phyloP scores from a whole-genome alignment of 2,329 filamentous ascomycete genomes.

The Hymenoscyphus occultus region DNA sequence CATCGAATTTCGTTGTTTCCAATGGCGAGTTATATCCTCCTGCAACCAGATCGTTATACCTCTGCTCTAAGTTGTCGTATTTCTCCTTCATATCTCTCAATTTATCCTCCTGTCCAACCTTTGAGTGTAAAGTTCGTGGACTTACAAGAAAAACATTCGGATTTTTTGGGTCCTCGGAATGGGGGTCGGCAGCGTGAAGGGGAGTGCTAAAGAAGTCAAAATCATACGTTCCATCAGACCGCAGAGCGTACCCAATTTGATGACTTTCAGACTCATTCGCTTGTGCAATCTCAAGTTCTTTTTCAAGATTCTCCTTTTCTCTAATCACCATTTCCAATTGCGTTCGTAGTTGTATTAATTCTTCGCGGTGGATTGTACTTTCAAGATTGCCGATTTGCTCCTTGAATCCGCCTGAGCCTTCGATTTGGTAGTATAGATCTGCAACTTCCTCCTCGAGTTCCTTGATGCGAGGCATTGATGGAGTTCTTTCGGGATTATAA shows the following conservation, averaged over 20 bases:
- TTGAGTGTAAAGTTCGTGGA: not conserved
- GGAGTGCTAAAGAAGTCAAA: conserved; percentile 3
- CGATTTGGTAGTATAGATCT: conserved; percentile 3
- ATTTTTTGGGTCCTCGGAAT: not conserved
- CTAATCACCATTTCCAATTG: not conserved
- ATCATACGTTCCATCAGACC: conserved; percentile 1
- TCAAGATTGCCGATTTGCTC: not conserved
- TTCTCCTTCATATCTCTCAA: not conserved
- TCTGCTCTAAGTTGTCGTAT: not conserved
- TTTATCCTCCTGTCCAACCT: not conserved
- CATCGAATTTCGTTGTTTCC: not conserved
- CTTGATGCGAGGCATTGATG: not conserved
- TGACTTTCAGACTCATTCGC: not conserved
- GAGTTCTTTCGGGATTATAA: not conserved
- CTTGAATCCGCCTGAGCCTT: not conserved
- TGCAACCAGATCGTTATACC: not conserved
- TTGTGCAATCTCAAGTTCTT: not conserved
- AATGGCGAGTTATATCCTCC: not conserved
- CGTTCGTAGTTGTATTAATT: not conserved
- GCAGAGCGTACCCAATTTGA: conserved; percentile 1
- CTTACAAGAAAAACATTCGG: not conserved
- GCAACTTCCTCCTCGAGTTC: not conserved
- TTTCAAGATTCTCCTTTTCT: not conserved
- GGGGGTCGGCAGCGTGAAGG: not conserved
- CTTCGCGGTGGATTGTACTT: not conserved